Conservation (phyloP, 2,329 filamentous ascomycete genomes). For the Metarhizium album region DNA sequence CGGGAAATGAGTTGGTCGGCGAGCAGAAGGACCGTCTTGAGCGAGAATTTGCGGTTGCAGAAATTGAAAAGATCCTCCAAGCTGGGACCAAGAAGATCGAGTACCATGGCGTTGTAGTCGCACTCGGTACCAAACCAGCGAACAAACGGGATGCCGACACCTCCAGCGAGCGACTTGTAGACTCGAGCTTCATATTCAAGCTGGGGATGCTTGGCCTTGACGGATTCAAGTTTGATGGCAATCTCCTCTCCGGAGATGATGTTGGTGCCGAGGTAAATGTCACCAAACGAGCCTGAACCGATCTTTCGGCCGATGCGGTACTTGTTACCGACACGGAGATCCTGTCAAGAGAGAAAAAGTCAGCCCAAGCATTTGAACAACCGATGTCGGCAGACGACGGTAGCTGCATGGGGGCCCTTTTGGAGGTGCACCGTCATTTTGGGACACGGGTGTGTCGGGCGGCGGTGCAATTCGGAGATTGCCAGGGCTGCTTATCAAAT, state of each 20-base stretch:
- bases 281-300: conserved; percentile 92
- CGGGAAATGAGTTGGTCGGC: conserved; percentile 98
- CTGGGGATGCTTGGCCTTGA: conserved; percentile 99
- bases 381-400: too few relatives aligned
- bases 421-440: background rate
- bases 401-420: background rate
- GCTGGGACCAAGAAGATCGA: conserved; percentile 89
- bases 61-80: conserved; percentile 99
- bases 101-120: conserved; percentile 99
- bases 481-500: background rate
- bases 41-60: conserved; percentile 98
- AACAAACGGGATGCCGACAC: conserved; percentile 96
- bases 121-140: conserved; percentile 99
- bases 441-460: background rate
- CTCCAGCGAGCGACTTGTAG: conserved; percentile 80
- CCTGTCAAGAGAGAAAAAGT: conserved; percentile 40
- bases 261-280: conserved; percentile 98
- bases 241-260: conserved; percentile 99
- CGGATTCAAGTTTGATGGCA: conserved; percentile 97
- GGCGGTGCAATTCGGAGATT: background rate
- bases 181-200: conserved; percentile 98
- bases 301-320: conserved; percentile 99
- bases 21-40: conserved; percentile 94
- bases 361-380: background rate
- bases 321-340: conserved; percentile 98